Evolutionary conservation across 805 yeast species (phyloP).

Genomic region (Saccharomycopsis fodiens): DNA sequence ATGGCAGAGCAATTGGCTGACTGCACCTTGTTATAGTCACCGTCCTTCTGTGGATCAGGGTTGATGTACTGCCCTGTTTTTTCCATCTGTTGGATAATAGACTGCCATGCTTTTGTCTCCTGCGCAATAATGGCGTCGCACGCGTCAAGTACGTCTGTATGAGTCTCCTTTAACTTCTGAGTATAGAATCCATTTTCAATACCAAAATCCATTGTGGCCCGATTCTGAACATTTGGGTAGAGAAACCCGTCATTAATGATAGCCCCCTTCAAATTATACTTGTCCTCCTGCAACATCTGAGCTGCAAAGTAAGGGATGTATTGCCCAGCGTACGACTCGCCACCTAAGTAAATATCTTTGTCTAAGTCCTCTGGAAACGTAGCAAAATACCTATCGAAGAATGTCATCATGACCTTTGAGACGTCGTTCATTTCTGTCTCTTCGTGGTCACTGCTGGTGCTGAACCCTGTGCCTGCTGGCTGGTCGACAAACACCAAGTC

Average conservation of each 20-base stretch:
- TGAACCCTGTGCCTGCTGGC: slow-evolving; percentile 74
- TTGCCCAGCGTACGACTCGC: slow-evolving; percentile 84
- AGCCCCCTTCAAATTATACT: slow-evolving; percentile 41
- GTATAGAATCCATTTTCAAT: slow-evolving; percentile 32
- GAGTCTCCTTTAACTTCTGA: slow-evolving; percentile 11
- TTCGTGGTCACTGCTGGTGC: slow-evolving; percentile 38
- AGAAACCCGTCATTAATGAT: slow-evolving; percentile 75
- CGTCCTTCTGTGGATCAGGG: neutral
- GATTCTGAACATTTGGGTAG: slow-evolving; percentile 61
- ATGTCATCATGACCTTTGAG: slow-evolving; percentile 52
- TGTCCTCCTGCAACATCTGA: slow-evolving; percentile 22
- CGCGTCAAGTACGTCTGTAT: neutral
- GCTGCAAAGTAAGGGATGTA: slow-evolving; percentile 68
- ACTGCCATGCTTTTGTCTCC: slow-evolving; percentile 9
- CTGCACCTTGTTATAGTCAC: slow-evolving; percentile 6
- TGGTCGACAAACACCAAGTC: slow-evolving; percentile 69
- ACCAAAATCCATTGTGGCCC: slow-evolving; percentile 55
- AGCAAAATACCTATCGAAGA: slow-evolving; percentile 52
- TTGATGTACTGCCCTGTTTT: neutral
- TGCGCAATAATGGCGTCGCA: slow-evolving; percentile 30
- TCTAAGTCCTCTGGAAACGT: slow-evolving; percentile 50
- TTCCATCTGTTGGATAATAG: neutral
- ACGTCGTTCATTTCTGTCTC: slow-evolving; percentile 46
- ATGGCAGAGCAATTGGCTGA: slow-evolving; percentile 4
- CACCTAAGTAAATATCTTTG: slow-evolving; percentile 58